phyloP scores from a whole-genome alignment of 345 rosid genomes.

The Acer campestre region DNA sequence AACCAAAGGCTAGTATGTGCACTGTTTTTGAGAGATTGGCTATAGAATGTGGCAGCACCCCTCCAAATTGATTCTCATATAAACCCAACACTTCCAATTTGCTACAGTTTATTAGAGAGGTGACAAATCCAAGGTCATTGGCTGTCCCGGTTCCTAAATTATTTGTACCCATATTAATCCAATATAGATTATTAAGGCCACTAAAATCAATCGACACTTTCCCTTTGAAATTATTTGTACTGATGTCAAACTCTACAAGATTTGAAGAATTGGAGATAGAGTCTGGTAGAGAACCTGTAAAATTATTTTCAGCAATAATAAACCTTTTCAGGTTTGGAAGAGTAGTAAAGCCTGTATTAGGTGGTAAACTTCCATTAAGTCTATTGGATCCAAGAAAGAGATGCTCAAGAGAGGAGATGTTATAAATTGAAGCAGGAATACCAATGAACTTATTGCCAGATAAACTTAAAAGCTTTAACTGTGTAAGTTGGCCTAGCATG shows the following conservation, averaged over 20 bases:
- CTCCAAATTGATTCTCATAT: not conserved
- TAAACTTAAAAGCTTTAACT: no score
- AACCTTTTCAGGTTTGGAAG: conserved; percentile 18
- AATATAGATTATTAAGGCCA: not conserved
- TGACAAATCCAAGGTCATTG: conserved; percentile 14
- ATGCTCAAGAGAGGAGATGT: accelerated
- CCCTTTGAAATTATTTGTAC: not conserved
- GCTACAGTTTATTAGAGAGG: conserved; percentile 9
- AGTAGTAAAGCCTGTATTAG: conserved; percentile 1
- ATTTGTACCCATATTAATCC: not conserved
- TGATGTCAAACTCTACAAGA: accelerated
- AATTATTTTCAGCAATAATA: not conserved
- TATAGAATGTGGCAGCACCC: not conserved
- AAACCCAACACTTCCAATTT: not conserved
- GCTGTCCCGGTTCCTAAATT: conserved; percentile 3
- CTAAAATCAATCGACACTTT: conserved; percentile 8
- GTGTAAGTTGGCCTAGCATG: no score
- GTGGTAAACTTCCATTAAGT: conserved; percentile 19
- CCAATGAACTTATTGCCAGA: no score
- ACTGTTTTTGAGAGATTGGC: conserved; percentile 24
- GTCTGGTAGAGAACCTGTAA: conserved; percentile 18
- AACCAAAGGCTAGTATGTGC: no score
- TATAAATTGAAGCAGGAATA: no score
- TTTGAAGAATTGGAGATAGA: conserved; percentile 28
- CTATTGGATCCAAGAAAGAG: accelerated